A percentile compares a stretch with the other conserved stretches of the same genome.
phyloP scores from a whole-genome alignment of 164 flowering plant genomes.

The Vitis cinerea region DNA sequence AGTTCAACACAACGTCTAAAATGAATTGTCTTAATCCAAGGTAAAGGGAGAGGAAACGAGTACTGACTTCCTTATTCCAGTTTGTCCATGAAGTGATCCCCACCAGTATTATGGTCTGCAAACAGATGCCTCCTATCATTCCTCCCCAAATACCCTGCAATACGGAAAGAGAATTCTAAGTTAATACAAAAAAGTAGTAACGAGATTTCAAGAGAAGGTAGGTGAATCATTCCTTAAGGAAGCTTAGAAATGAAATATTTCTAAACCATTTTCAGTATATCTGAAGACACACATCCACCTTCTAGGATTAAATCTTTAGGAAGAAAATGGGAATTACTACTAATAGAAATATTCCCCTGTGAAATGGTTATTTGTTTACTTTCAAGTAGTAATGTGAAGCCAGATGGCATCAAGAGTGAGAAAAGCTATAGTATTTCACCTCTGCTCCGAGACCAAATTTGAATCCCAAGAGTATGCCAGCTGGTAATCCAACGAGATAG shows the following conservation, averaged over 20 bases:
- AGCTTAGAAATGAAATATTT: no score
- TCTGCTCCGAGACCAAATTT: conserved; percentile 40
- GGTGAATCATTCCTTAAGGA: no score
- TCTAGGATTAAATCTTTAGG: no score
- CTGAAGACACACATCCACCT: no score
- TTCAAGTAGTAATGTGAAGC: no score
- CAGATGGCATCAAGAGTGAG: no score
- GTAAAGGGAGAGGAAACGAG: neutral
- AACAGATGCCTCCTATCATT: conserved; percentile 54
- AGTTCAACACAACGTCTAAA: neutral
- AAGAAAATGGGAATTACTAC: no score
- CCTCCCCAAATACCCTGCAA: conserved; percentile 73
- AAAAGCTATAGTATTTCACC: conserved; percentile 28
- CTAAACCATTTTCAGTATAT: no score
- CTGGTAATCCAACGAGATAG: conserved; percentile 58
- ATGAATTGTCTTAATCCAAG: neutral
- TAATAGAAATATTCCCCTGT: no score
- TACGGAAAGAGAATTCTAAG: neutral
- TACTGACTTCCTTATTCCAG: conserved; percentile 55
- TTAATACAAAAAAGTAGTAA: neutral
- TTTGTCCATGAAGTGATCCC: conserved; percentile 37
- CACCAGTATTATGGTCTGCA: conserved; percentile 53
- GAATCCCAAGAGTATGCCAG: conserved; percentile 64
- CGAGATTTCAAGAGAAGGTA: neutral
- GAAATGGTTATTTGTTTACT: no score